Conservation (phyloP, 2,329 filamentous ascomycete species). For the Proliferodiscus dingleyae region DNA sequence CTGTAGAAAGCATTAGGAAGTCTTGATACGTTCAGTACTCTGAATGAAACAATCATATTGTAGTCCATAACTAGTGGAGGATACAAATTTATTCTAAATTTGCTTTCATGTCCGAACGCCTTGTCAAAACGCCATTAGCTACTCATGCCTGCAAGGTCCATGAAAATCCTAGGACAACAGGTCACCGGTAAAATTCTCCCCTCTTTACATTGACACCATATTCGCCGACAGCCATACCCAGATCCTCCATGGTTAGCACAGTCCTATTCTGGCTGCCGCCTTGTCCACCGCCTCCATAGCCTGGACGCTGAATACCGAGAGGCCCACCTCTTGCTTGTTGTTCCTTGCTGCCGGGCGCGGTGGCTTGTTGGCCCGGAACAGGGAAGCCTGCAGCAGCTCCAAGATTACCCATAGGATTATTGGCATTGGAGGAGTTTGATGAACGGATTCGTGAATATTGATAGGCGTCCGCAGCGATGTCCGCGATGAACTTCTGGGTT, state of each 20-base stretch:
- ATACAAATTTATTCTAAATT: too few species aligned
- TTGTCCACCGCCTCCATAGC: conserved; percentile 82
- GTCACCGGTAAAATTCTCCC: conserved; percentile 87
- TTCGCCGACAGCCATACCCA: conserved; percentile 96
- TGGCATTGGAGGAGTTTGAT: conserved; percentile 79
- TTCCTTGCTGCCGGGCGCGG: conserved; percentile 51
- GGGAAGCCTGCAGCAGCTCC: conserved; percentile 69
- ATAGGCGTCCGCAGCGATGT: conserved; percentile 95
- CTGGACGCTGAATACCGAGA: conserved; percentile 58
- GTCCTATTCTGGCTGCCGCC: conserved; percentile 86
- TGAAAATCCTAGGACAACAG: background rate
- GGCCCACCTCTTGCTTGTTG: conserved; percentile 48
- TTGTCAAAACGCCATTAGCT: conserved; percentile 14
- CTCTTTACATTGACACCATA: conserved; percentile 97
- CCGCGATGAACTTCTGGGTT: conserved; percentile 98
- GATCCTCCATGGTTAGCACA: conserved; percentile 95
- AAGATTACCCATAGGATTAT: conserved; percentile 86
- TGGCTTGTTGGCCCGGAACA: conserved; percentile 56
- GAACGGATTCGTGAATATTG: conserved; percentile 94
- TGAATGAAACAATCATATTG: too few species aligned
- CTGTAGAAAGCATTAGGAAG: too few species aligned
- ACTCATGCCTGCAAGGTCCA: background rate
- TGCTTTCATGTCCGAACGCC: too few species aligned
- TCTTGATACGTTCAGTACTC: too few species aligned
- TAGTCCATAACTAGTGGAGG: too few species aligned